These are phyloP conservation scores for Dothiorella sarmentorum DNA, from an alignment of 2,329 filamentous ascomycete species.

Conservation along the genomic window DNA sequence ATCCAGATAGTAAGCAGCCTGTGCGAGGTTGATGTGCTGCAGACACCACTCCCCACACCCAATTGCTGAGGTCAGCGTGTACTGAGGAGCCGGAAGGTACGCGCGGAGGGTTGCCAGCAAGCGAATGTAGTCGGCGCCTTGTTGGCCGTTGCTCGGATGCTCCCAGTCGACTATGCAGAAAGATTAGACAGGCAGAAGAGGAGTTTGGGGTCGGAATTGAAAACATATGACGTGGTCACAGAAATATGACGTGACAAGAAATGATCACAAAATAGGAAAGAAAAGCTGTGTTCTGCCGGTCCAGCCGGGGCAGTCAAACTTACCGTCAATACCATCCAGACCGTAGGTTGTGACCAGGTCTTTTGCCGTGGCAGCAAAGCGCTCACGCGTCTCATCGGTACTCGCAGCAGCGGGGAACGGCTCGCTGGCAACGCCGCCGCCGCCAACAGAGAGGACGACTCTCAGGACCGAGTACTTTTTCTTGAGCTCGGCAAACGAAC, in stretches of 20 bases:
- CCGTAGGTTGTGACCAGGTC: constrained; percentile 67
- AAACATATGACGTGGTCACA: neutral
- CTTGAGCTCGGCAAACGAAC: constrained; percentile 71
- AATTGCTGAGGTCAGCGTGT: constrained; percentile 68
- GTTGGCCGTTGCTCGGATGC: constrained; percentile 62
- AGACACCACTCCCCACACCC: constrained; percentile 65
- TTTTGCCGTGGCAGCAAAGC: constrained; percentile 66
- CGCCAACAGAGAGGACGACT: constrained; percentile 75
- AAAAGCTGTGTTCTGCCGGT: neutral
- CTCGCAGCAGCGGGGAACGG: constrained; percentile 66
- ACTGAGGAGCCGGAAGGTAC: constrained; percentile 65
- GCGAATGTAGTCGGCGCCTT: constrained; percentile 68
- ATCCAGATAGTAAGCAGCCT: constrained; percentile 65
- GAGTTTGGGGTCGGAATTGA: no score
- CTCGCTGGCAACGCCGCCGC: constrained; percentile 63
- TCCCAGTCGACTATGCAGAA: constrained; percentile 69
- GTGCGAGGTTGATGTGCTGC: constrained; percentile 63
- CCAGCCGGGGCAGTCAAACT: constrained; percentile 26
- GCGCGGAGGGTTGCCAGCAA: constrained; percentile 65
- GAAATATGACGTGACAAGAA: neutral
- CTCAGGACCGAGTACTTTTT: constrained; percentile 66
- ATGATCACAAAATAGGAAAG: neutral
- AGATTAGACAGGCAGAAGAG: constrained; percentile 21
- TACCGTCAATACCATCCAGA: constrained; percentile 74
- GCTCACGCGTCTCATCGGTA: constrained; percentile 58